Conservation (phyloP, 352 stramenopile species). For the Globisporangium polare region DNA sequence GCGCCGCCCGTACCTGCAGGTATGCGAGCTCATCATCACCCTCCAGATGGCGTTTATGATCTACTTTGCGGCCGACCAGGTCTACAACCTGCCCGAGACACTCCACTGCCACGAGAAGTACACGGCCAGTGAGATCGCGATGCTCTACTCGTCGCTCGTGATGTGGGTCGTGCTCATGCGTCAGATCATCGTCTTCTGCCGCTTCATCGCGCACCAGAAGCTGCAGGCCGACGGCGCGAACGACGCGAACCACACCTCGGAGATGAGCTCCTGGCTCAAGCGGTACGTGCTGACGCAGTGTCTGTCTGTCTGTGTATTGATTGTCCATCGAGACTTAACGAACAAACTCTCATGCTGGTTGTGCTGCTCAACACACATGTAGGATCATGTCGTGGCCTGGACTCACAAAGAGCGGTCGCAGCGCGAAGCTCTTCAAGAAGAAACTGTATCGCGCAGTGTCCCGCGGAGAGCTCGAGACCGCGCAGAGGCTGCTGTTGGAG, state of each 20-base stretch:
- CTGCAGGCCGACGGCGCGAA: conserved; percentile 64
- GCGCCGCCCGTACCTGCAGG: conserved; percentile 54
- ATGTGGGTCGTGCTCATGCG: conserved; percentile 54
- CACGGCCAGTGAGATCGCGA: conserved; percentile 28
- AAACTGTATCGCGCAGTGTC: conserved; percentile 55
- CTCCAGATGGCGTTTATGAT: conserved; percentile 54
- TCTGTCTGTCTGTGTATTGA: not conserved
- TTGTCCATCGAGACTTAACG: not conserved
- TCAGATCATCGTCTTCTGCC: conserved; percentile 67
- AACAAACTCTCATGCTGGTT: not conserved
- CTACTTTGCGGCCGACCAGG: conserved; percentile 42
- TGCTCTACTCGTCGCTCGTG: conserved; percentile 58
- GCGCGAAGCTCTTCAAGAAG: conserved; percentile 57
- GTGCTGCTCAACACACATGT: not conserved
- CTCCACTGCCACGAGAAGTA: conserved; percentile 38
- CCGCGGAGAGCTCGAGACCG: conserved; percentile 37
- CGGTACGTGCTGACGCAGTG: not conserved
- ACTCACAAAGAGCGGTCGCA: conserved; percentile 20
- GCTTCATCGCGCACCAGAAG: conserved; percentile 73
- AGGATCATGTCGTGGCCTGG: conserved; percentile 32
- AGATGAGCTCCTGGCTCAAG: conserved; percentile 41
- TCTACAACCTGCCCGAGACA: conserved; percentile 41
- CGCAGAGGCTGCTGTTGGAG: conserved; percentile 38
- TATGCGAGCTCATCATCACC: conserved; percentile 64
- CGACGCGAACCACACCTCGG: conserved; percentile 62